Evolutionary conservation across 2,329 filamentous ascomycete species (phyloP).

Genomic region (Penicillium sp.): DNA sequence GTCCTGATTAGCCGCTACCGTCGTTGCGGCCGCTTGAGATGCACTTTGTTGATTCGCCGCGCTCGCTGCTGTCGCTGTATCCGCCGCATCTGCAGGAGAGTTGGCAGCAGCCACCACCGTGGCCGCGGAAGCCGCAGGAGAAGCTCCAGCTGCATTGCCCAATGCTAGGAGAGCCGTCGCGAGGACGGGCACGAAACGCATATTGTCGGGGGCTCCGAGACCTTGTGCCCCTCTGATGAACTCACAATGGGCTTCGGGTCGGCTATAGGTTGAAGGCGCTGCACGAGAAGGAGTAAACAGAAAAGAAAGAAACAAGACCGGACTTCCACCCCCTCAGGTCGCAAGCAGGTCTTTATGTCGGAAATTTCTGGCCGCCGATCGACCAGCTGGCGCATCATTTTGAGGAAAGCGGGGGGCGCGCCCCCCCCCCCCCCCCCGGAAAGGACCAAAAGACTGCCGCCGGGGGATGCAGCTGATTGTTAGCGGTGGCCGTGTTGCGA

Average conservation of each 20-base stretch:
- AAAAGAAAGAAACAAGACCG: slow-evolving; percentile 2
- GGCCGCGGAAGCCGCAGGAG: slow-evolving; percentile 14
- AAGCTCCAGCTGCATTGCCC: slow-evolving; percentile 20
- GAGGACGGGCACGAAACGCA: slow-evolving; percentile 26
- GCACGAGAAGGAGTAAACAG: slow-evolving; percentile 8
- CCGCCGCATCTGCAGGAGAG: too few relatives aligned
- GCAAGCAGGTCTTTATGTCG: slow-evolving; percentile 21
- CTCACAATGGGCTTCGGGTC: slow-evolving; percentile 14
- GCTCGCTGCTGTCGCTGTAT: slow-evolving; percentile 1
- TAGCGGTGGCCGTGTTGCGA: too few relatives aligned
- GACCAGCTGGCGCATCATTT: slow-evolving; percentile 15
- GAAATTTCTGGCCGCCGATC: slow-evolving; percentile 14
- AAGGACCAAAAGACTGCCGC: too few relatives aligned
- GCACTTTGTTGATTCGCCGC: background rate
- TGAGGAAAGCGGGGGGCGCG: slow-evolving; percentile 14
- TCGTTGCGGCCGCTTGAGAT: too few relatives aligned
- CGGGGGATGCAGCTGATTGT: too few relatives aligned
- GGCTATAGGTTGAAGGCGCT: slow-evolving; percentile 5
- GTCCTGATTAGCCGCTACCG: too few relatives aligned
- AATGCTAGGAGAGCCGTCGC: slow-evolving; percentile 22
- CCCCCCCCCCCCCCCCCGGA: slow-evolving; percentile 5
- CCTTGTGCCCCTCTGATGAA: slow-evolving; percentile 7
- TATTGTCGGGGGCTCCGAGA: slow-evolving; percentile 12
- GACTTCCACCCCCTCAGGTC: slow-evolving; percentile 4
- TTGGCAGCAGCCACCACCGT: slow-evolving; percentile 2